These are phyloP conservation scores for Oryza nivara DNA, from an alignment of 176 grass and related monocot species.

Conservation along the genomic window DNA sequence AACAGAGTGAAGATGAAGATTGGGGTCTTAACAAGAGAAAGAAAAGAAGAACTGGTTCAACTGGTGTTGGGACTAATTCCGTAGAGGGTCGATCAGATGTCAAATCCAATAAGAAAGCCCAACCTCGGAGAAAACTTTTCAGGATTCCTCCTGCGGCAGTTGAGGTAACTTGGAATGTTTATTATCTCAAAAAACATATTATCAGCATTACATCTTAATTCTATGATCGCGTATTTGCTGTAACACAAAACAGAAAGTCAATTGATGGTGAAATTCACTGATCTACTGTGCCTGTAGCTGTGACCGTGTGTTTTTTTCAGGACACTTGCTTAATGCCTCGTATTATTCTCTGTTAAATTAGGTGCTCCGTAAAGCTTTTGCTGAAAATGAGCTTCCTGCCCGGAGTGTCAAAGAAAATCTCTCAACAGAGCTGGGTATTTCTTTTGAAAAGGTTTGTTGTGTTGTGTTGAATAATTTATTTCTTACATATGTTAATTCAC, in stretches of 20 bases:
- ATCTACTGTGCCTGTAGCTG: neutral
- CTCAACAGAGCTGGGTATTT: conserved; percentile 74
- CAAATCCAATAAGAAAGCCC: conserved; percentile 43
- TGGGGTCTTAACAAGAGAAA: conserved; percentile 70
- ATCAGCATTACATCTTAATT: neutral
- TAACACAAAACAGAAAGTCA: neutral
- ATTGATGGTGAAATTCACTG: conserved; percentile 26
- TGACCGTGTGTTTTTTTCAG: conserved; percentile 1
- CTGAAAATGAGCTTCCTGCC: conserved; percentile 87
- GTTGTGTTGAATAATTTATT: conserved; percentile 9
- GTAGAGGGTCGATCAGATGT: conserved; percentile 35
- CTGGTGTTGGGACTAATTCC: conserved; percentile 34
- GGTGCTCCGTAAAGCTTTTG: conserved; percentile 77
- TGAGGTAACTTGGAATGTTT: conserved; percentile 47
- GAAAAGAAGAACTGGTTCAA: conserved; percentile 59
- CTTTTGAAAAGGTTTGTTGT: conserved; percentile 75
- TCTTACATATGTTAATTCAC: conserved; percentile 23
- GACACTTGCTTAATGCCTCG: conserved; percentile 8
- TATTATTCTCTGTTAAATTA: conserved; percentile 41
- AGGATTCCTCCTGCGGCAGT: conserved; percentile 81
- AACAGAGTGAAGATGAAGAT: conserved; percentile 92
- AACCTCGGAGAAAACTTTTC: conserved; percentile 65
- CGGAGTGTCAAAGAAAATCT: conserved; percentile 78
- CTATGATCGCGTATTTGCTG: conserved; percentile 17
- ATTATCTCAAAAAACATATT: neutral